Conservation (phyloP, 805 yeast species). For the Zygoascus ofunaensis region DNA sequence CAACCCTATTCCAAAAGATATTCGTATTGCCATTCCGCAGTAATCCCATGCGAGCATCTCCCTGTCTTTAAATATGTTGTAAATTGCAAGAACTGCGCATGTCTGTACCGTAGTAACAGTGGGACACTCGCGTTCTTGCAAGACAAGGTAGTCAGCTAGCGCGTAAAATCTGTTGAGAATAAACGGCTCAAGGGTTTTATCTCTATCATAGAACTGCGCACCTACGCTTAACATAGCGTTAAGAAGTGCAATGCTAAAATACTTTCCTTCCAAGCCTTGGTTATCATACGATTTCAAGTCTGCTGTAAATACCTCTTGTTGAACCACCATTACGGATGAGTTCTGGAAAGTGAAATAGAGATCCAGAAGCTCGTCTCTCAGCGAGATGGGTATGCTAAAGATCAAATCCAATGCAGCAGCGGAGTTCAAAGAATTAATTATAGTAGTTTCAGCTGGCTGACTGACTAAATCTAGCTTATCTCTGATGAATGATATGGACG, state of each 20-base stretch:
- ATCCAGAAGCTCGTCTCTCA: slow-evolving; percentile 9
- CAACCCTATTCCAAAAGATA: slow-evolving; percentile 12
- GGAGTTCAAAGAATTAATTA: slow-evolving; percentile 1
- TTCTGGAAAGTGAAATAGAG: slow-evolving; percentile 13
- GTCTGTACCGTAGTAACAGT: slow-evolving; percentile 13
- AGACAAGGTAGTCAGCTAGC: slow-evolving; percentile 9
- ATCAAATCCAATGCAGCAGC: slow-evolving; percentile 2
- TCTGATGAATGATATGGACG: slow-evolving; percentile 7
- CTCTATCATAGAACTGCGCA: slow-evolving; percentile 7
- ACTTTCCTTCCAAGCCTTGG: slow-evolving; percentile 3
- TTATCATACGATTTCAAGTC: slow-evolving; percentile 5
- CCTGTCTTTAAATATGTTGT: slow-evolving; percentile 7
- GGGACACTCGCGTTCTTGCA: slow-evolving; percentile 12
- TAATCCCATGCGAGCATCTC: slow-evolving; percentile 14
- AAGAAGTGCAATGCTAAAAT: slow-evolving; percentile 10
- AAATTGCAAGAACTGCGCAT: slow-evolving; percentile 9
- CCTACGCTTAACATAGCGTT: slow-evolving; percentile 18
- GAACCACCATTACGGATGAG: slow-evolving; percentile 10
- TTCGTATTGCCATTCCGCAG: slow-evolving; percentile 12
- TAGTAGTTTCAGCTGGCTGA: slow-evolving; percentile 1
- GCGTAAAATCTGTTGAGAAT: slow-evolving; percentile 13
- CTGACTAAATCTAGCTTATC: slow-evolving; percentile 1
- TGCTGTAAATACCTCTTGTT: slow-evolving; percentile 6
- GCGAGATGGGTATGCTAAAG: slow-evolving; percentile 7
- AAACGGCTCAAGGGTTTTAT: slow-evolving; percentile 1